Percentiles rank a stretch among this genome's conserved stretches.
Conservation (phyloP, 1,284 basidiomycete genomes). For the Chiua sp. region DNA sequence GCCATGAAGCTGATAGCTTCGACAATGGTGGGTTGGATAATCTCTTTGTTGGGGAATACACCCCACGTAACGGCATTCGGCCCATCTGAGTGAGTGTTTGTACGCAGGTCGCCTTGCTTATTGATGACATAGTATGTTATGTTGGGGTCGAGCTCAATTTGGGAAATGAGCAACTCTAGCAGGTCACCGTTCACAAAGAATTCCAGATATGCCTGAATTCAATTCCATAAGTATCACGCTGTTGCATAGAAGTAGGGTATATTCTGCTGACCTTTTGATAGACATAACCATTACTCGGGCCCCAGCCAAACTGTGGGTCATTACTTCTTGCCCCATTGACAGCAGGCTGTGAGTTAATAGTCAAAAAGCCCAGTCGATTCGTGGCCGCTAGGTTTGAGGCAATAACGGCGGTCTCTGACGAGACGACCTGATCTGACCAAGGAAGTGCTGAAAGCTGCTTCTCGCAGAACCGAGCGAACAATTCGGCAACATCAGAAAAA, state of each 20-base stretch:
- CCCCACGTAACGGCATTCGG: constrained; percentile 99
- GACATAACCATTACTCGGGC: constrained; percentile 92
- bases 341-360: constrained; percentile 98
- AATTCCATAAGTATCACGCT: not conserved
- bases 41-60: constrained; percentile 98
- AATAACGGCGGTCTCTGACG: constrained; percentile 88
- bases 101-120: constrained; percentile 89
- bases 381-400: constrained; percentile 80
- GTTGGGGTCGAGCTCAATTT: constrained; percentile 88
- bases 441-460: constrained; percentile 80
- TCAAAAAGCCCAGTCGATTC: constrained; percentile 92
- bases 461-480: constrained; percentile 86
- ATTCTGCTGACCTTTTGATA: constrained; percentile 86
- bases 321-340: constrained; percentile 92
- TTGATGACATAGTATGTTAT: constrained; percentile 98
- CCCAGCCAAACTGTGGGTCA: constrained; percentile 93
- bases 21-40: constrained; percentile 98
- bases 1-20: constrained; percentile 97
- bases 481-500: constrained; percentile 65
- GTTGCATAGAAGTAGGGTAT: not conserved
- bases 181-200: constrained; percentile 88
- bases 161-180: constrained; percentile 76
- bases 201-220: constrained; percentile 89
- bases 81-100: constrained; percentile 91
- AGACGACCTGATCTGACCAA: constrained; percentile 93